Conservation (phyloP, 2,329 filamentous ascomycete species). For the Bipolaris oryzae region DNA sequence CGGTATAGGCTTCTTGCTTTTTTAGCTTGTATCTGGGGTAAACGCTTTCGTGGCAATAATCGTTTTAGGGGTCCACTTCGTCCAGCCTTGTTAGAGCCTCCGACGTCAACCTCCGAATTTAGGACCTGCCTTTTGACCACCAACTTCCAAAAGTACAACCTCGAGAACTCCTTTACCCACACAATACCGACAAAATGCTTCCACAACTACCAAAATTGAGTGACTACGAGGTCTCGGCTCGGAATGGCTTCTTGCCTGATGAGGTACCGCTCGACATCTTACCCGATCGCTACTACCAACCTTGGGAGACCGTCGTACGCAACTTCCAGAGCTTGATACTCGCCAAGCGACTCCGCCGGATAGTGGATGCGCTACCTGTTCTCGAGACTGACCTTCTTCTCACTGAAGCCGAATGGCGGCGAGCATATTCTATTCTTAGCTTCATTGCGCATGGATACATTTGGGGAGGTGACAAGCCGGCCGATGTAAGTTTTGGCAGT, state of each 20-base stretch:
- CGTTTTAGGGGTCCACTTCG: not conserved
- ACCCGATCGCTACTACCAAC: slow-evolving; percentile 89
- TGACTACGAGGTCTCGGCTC: slow-evolving; percentile 80
- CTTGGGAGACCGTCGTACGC: slow-evolving; percentile 86
- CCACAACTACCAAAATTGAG: slow-evolving; percentile 58
- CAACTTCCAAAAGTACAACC: not conserved
- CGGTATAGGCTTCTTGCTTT: not conserved
- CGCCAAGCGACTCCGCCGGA: slow-evolving; percentile 78
- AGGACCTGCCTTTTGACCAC: not conserved
- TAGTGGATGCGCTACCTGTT: slow-evolving; percentile 80
- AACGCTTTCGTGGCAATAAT: slow-evolving; percentile 10
- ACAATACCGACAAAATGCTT: slow-evolving; percentile 44
- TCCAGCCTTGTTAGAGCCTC: not conserved
- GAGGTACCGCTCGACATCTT: slow-evolving; percentile 79
- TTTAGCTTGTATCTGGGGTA: not conserved
- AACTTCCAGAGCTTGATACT: slow-evolving; percentile 89
- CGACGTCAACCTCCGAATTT: slow-evolving; percentile 5
- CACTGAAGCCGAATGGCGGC: slow-evolving; percentile 87
- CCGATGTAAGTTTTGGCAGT: slow-evolving; percentile 61
- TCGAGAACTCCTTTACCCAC: not conserved
- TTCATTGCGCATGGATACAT: slow-evolving; percentile 87
- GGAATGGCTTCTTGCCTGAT: slow-evolving; percentile 86
- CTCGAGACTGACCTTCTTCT: slow-evolving; percentile 82
- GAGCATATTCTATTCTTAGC: slow-evolving; percentile 78
- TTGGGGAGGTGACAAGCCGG: slow-evolving; percentile 80